Evolutionary conservation across 306 rosid species (phyloP).

Genomic region (Lathyrus aphaca): DNA sequence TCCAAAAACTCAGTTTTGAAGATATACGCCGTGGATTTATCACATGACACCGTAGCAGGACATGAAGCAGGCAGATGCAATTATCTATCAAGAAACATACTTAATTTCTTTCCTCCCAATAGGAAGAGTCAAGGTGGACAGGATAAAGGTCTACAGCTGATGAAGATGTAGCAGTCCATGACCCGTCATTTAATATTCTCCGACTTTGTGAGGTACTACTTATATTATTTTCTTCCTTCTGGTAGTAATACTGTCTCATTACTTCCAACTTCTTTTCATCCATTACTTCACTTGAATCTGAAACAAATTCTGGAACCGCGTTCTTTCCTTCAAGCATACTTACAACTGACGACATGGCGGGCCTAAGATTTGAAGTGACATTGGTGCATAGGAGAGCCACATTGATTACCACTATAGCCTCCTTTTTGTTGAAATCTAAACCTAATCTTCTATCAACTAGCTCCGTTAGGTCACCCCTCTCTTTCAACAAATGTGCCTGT

Average conservation of each 20-base stretch:
- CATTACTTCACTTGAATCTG: constrained; percentile 37
- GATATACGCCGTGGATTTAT: constrained; percentile 3
- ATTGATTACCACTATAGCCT: constrained; percentile 38
- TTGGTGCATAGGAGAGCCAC: constrained; percentile 50
- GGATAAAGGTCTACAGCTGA: constrained; percentile 32
- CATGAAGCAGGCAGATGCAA: not conserved
- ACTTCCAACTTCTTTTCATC: constrained; percentile 41
- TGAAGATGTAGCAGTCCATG: constrained; percentile 33
- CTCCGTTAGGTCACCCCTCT: constrained; percentile 40
- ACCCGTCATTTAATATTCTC: not conserved
- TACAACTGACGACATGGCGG: constrained; percentile 41
- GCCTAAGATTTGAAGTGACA: constrained; percentile 30
- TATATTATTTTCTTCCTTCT: constrained; percentile 21
- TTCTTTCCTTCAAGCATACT: constrained; percentile 47
- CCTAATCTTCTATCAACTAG: constrained; percentile 42
- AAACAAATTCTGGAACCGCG: constrained; percentile 26
- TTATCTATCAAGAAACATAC: not conserved
- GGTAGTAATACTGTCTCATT: constrained; percentile 34
- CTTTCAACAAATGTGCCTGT: constrained; percentile 45
- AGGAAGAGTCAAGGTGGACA: constrained; percentile 25
- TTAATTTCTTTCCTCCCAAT: constrained; percentile 33
- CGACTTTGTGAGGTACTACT: not conserved
- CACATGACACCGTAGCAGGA: not conserved
- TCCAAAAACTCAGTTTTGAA: not conserved
- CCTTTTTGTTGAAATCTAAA: constrained; percentile 33